Conservation (phyloP, 768 basidiomycete genomes). For the Pulveroboletus sp. region DNA sequence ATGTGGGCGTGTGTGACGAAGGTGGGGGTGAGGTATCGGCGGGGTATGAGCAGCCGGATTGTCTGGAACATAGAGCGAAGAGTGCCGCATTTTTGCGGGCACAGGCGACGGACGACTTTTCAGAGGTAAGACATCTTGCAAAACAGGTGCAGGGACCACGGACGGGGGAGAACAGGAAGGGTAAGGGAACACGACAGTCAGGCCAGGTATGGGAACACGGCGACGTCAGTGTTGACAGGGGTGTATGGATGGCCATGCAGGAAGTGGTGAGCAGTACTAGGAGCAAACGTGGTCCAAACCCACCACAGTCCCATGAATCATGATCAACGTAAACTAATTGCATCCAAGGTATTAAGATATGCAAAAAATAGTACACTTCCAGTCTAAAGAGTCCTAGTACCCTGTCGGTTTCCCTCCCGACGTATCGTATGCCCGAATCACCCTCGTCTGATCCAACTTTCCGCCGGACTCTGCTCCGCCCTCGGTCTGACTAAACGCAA, state of each 20-base stretch:
- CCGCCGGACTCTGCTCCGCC: conserved; percentile 42
- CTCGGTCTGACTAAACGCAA: conserved; percentile 98
- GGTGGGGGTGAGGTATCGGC: conserved; percentile 20
- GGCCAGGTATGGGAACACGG: no score
- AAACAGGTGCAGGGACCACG: conserved; percentile 34
- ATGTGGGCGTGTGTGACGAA: not conserved
- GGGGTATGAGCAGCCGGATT: conserved; percentile 57
- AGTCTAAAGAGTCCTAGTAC: conserved; percentile 42
- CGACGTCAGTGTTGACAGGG: no score
- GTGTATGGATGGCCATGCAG: no score
- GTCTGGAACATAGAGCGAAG: conserved; percentile 61
- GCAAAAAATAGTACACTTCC: not conserved
- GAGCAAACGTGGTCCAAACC: no score
- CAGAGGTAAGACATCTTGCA: conserved; percentile 68
- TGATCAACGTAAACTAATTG: no score
- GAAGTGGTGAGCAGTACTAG: no score
- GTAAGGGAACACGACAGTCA: no score
- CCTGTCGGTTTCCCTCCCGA: conserved; percentile 75
- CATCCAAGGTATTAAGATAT: not conserved
- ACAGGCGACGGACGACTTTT: conserved; percentile 70
- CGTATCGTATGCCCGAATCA: conserved; percentile 88
- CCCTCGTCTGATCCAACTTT: conserved; percentile 79
- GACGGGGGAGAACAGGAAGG: no score
- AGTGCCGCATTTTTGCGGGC: conserved; percentile 70
- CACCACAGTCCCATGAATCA: no score